Base-by-base conservation (phyloP, 805 yeast species). In the Candida mattraensis region DNA sequence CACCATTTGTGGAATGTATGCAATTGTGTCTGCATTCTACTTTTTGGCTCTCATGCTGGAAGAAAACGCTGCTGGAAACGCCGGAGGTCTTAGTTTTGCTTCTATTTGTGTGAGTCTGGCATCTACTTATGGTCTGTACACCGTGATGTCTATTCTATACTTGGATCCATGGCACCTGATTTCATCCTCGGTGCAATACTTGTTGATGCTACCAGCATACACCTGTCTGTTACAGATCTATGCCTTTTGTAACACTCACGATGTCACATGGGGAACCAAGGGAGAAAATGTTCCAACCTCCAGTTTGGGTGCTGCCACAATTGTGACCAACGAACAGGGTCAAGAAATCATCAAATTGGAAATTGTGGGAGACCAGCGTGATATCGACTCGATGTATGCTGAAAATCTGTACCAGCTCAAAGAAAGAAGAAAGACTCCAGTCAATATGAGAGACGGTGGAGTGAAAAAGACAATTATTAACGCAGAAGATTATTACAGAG, bases 261-360 rank as follows among this genome's bases (percentile, higher is more conserved):
- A 91, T 69, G 96, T 93, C 33, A 85, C 96, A 0, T 91, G 99
- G 99, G 99, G 99, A 63, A 91, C 99, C 2, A 91, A 91, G 59
- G 99, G 99, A 48, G 96, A 89, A 42, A 84, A 82, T 45, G 76
- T 75, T 42, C 83, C 78, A 29, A 74, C 78, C 13, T 76, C 77
- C 45, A 83, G 76, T 42, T 67, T 82, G 23, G 89, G 95, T 30
- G 81, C 85, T 28, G 95, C 95, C 32, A 84, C 85, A 19, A 83
- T 86, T 44, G 81, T 77, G 32, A 81, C 84, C 54, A 82, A 82
- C 42, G 93, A 83, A 36, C 75, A 83, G 39, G 95, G 95, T 34
- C 83, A 80, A 44, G 89, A 85, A 55, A 83, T 87, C 24, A 87
- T 86, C 27, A 88, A 84, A 45, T 77, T 84, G 22, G 94, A 85